Evolutionary conservation across 2,329 filamentous ascomycete species (phyloP).

Genomic region (Grosmannia clavigera): DNA sequence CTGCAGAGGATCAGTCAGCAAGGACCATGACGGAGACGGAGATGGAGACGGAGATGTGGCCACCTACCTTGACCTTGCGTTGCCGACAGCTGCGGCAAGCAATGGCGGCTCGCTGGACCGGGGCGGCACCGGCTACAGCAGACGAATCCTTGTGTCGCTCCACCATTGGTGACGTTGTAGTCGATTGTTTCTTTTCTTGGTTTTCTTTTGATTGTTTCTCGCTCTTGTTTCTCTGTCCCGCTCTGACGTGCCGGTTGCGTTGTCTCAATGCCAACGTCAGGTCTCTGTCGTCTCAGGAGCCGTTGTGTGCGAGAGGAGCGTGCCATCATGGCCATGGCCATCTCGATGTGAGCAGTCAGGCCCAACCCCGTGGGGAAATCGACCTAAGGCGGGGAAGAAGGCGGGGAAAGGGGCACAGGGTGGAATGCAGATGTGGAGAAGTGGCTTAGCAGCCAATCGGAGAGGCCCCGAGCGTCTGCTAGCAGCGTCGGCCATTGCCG

Average conservation of each 20-base stretch:
- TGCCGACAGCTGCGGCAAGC: constrained; percentile 5
- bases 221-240: too few relatives aligned
- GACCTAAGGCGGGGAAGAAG: not conserved
- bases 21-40: not conserved
- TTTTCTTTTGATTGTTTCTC: too few relatives aligned
- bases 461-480: not conserved
- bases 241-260: too few relatives aligned
- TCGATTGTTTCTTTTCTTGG: too few relatives aligned
- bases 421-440: not conserved
- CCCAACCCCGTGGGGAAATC: not conserved
- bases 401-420: not conserved
- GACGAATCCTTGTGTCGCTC: not conserved
- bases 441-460: not conserved
- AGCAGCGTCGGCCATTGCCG: not conserved
- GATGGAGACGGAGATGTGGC: not conserved
- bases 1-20: not conserved
- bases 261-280: too few relatives aligned
- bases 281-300: too few relatives aligned
- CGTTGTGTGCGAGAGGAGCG: not conserved
- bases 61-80: constrained; percentile 5
- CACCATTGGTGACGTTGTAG: not conserved
- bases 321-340: not conserved
- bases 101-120: constrained; percentile 1
- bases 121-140: not conserved
- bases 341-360: not conserved